Evolutionary conservation across 2,329 filamentous ascomycete genomes (phyloP), one percentile per base, ranked within the genome.

Genomic region (Penicillium aurantiogriseum): DNA sequence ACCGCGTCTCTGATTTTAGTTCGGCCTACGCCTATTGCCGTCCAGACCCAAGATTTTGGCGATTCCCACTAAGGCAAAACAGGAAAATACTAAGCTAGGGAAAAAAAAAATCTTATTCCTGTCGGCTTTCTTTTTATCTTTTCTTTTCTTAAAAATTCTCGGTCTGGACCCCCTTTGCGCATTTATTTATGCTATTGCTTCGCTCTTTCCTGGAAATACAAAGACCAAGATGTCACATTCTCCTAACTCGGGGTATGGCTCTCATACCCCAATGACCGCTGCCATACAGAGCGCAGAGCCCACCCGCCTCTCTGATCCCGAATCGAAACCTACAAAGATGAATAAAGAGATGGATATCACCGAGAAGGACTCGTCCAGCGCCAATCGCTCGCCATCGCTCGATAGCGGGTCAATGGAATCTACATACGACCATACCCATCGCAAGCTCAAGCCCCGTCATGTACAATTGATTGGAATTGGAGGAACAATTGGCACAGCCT

Each of bases 381-480:
- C 61, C 44, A 57, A 62, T 48, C 54, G 58, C 25, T 63, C 65
- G 27, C 59, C 61, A 19, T 69, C 65, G 0, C 59, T 71, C 29
- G 63, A 62, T 29, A 64, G 63, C 25, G 65, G 59, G n/a, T 65
- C 60, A 11, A 66, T 66, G 31, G 66, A 69, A 48, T 61, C 66
- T 1, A 57, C 57, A 21, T 62, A 63, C 31, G 73, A 75, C 44
- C 63, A 70, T 48, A 78, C 76, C 1, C 74, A 74, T 35, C 74
- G 77, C 53, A 76, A 72, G 57, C 66, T 79, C 21, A 79, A 78
- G 58, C 72, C 76, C 15, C 67, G 77, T 58, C 77, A 80, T 66
- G 75, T 80, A 40, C 76, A 79, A 60, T 63, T 80, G 56, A 80
- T 80, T 55, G 77, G 76, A 40, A 79, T 80, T 54, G 77, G 77